Conservation (phyloP, 2,329 filamentous ascomycete genomes). For the Trichophyton benhamiae region DNA sequence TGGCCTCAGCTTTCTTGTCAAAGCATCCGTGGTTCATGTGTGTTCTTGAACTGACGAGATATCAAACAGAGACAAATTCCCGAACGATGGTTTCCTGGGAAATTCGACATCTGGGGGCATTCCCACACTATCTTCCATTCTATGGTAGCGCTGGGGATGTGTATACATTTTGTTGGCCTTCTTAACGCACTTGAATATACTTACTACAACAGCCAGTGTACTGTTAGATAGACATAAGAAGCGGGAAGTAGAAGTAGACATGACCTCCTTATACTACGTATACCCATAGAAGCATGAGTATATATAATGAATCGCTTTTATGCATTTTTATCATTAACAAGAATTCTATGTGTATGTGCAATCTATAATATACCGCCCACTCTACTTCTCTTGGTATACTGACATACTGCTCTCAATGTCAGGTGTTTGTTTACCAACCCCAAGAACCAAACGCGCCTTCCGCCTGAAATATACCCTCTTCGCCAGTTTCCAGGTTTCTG, state of each 20-base stretch:
- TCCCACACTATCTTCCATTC: slow-evolving; percentile 27
- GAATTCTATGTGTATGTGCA: background rate
- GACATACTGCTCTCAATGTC: background rate
- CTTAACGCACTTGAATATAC: slow-evolving; percentile 13
- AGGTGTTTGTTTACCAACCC: background rate
- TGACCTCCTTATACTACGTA: background rate
- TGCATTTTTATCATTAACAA: background rate
- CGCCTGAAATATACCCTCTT: slow-evolving; percentile 44
- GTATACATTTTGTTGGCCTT: slow-evolving; percentile 30
- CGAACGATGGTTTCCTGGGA: slow-evolving; percentile 20
- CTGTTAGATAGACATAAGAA: background rate
- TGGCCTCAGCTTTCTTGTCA: background rate
- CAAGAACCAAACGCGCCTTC: background rate
- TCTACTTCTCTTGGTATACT: background rate
- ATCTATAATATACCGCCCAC: no score
- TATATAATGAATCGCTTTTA: background rate
- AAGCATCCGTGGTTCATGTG: background rate
- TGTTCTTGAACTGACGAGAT: background rate
- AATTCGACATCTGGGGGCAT: slow-evolving; percentile 25
- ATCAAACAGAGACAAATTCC: slow-evolving; percentile 15
- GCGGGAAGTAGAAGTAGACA: background rate
- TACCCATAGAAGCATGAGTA: background rate
- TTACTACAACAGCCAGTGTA: background rate
- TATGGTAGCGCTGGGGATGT: slow-evolving; percentile 30
- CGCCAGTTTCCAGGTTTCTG: slow-evolving; percentile 54